Evolutionary conservation across 2,329 filamentous ascomycete species (phyloP), one percentile per base, ranked within the genome.

Genomic region (Hypoxylon sp.): DNA sequence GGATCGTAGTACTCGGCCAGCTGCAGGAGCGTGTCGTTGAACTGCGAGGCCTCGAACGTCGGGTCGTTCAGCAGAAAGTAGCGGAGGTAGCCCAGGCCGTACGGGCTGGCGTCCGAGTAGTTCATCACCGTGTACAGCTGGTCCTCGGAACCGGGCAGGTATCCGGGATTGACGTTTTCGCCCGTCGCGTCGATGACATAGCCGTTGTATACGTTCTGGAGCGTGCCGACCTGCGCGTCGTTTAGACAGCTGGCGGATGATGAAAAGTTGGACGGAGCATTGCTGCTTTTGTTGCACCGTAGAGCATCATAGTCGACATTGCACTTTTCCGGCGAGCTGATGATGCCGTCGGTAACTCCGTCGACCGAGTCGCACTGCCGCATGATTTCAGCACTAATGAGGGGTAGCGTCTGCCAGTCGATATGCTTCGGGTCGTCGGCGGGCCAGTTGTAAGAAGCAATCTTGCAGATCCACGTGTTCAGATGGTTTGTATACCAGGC

Each of bases 401-500:
- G 37, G 1, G 71, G 78, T 7, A 88, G 79, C 0, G 78, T 65
- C 0, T 76, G 63, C 75, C 85, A 85, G n/a, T 81, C 72, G 39
- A 86, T 79, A 30, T 84, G 80, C 55, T 81, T 78, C 1, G 79
- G 73, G 0, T 78, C 76, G 3, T 78, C 78, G 13, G 74, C 75
- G 0, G 82, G 82, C 50, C 83, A 76, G 69, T 85, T 86, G 70
- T 79, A 82, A 6, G 77, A 76, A 13, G 78, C 82, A 3, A 82
- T 72, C 68, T 79, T 79, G 22, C 80, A 75, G 15, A 79, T 79
- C 74, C 75, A 80, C 2, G 73, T 74, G 52, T 78, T 77, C 72
- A 86, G 67, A 68, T 84, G 80, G 41, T 74, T 79, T 0, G 78
- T 83, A 76, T 81, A 85, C 82, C 83, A 85, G 0, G 83, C 83